These are phyloP conservation scores for Microbotryomycetes sp. DNA, from an alignment of 1,284 basidiomycete species.

Conservation along the genomic window DNA sequence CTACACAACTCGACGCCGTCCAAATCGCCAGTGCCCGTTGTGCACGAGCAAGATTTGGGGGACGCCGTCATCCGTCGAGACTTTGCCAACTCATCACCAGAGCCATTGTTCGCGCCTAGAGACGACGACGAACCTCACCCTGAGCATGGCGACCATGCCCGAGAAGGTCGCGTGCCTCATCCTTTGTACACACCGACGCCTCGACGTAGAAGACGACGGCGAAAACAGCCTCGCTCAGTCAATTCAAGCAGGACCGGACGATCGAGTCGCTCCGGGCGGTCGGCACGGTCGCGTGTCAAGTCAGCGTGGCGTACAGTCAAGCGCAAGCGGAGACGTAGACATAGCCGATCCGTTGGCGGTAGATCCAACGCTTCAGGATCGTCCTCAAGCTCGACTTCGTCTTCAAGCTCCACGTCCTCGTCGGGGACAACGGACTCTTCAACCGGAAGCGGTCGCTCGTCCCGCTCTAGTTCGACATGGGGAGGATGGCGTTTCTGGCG, in stretches of 20 bases:
- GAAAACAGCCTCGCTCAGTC: conserved; percentile 16
- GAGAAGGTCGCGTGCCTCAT: conserved; percentile 10
- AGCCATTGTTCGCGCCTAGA: conserved; percentile 16
- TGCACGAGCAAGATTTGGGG: neutral
- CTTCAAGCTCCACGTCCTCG: conserved; percentile 12
- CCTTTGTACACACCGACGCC: conserved; percentile 28
- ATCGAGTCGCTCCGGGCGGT: conserved; percentile 20
- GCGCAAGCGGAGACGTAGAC: neutral
- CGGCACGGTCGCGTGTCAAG: conserved; percentile 26
- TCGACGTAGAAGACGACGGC: conserved; percentile 12
- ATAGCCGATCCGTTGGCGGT: conserved; percentile 4
- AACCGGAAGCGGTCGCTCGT: conserved; percentile 14
- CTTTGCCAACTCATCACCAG: neutral
- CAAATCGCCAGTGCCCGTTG: neutral
- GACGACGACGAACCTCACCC: conserved; percentile 27
- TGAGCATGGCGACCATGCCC: conserved; percentile 13
- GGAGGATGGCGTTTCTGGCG: conserved; percentile 38
- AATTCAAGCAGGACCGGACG: conserved; percentile 26
- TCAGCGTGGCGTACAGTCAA: conserved; percentile 22
- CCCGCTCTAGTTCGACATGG: conserved; percentile 30
- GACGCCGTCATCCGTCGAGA: neutral
- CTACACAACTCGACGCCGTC: conserved; percentile 5
- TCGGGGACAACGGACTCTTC: conserved; percentile 26
- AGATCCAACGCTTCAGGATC: conserved; percentile 11
- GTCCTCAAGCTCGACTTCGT: conserved; percentile 19